Conservation (phyloP, 441 rosid genomes). For the Geranium incanum region DNA sequence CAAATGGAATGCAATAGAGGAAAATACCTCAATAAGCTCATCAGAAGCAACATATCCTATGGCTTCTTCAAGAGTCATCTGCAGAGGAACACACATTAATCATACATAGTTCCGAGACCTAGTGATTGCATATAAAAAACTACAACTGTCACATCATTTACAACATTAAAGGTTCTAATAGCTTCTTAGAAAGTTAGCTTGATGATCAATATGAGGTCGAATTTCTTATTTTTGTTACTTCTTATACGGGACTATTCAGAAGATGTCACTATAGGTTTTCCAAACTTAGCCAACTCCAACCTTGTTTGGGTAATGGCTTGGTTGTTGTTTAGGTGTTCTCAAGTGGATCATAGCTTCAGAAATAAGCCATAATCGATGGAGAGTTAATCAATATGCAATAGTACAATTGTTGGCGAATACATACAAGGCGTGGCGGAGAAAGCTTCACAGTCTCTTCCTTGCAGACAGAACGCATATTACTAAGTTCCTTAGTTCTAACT, state of each 20-base stretch:
- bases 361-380: neutral
- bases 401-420: conserved; percentile 17
- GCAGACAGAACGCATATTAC: conserved; percentile 64
- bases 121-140: neutral
- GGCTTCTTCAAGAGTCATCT: conserved; percentile 97
- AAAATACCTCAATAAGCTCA: conserved; percentile 83
- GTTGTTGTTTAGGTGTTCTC: neutral
- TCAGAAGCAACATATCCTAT: conserved; percentile 89
- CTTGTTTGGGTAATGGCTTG: neutral
- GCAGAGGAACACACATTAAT: conserved; percentile 23
- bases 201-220: neutral
- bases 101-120: neutral
- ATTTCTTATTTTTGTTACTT: no score
- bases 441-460: conserved; percentile 87
- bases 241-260: neutral
- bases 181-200: neutral
- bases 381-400: neutral
- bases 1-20: neutral
- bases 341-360: neutral
- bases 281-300: neutral
- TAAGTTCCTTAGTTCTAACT: conserved; percentile 71
- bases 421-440: conserved; percentile 84
- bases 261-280: neutral
- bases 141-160: neutral
- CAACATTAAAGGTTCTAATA: neutral